A percentile compares a stretch with the other conserved stretches of the same genome.
phyloP scores from a whole-genome alignment of 2,329 filamentous ascomycete genomes.

The Arthrocladium fulminans region DNA sequence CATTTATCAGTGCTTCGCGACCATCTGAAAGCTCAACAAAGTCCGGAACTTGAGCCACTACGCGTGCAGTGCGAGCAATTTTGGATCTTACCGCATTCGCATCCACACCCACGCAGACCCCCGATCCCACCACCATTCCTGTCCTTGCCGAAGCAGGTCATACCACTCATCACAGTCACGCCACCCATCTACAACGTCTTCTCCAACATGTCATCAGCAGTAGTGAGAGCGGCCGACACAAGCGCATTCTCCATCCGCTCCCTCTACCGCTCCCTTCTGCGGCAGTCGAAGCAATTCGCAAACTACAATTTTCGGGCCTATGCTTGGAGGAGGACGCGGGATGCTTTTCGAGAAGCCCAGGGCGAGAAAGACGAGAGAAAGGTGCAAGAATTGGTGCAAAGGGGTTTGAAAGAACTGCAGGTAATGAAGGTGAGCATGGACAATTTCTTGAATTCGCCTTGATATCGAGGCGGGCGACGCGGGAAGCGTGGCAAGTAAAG shows the following conservation, averaged over 20 bases:
- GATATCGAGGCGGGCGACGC: neutral
- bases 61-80: too few species aligned
- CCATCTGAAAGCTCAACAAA: too few species aligned
- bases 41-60: too few species aligned
- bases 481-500: too few species aligned
- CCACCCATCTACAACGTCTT: constrained; percentile 1
- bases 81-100: too few species aligned
- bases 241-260: constrained; percentile 41
- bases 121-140: neutral
- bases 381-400: constrained; percentile 83
- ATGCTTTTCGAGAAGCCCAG: constrained; percentile 79
- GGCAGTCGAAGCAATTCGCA: constrained; percentile 77
- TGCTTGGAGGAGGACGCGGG: constrained; percentile 77
- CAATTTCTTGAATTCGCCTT: constrained; percentile 15
- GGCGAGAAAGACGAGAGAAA: constrained; percentile 61
- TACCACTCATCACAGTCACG: neutral
- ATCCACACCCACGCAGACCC: too few species aligned
- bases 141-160: neutral
- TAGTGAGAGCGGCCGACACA: constrained; percentile 28
- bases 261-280: constrained; percentile 76
- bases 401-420: constrained; percentile 77
- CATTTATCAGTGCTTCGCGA: neutral
- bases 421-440: constrained; percentile 66
- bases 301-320: constrained; percentile 98
- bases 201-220: constrained; percentile 34